Evolutionary conservation across 768 basidiomycete genomes (phyloP).

Genomic region (Rhodotorula toruloides): DNA sequence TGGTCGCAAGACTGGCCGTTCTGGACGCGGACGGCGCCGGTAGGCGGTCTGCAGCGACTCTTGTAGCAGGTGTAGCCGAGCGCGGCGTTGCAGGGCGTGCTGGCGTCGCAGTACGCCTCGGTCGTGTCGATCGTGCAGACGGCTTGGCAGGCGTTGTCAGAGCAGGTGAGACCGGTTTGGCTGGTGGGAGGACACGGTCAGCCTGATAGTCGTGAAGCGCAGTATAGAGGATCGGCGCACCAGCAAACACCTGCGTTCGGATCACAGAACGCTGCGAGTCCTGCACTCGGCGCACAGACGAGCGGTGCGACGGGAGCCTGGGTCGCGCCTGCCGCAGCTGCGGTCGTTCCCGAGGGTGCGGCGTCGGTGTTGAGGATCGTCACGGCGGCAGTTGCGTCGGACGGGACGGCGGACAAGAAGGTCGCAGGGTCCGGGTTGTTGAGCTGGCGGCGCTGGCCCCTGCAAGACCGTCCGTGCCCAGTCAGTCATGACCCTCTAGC

Average conservation of each 20-base stretch:
- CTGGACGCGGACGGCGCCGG: slow-evolving; percentile 25
- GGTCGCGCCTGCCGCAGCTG: slow-evolving; percentile 1
- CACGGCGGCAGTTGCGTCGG: not conserved
- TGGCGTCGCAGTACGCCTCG: slow-evolving; percentile 36
- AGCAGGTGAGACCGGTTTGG: slow-evolving; percentile 25
- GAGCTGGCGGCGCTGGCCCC: slow-evolving; percentile 21
- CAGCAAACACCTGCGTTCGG: slow-evolving; percentile 16
- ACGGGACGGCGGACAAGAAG: slow-evolving; percentile 16
- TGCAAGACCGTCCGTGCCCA: not conserved
- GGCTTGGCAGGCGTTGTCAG: slow-evolving; percentile 13
- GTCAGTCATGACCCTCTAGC: too few relatives aligned
- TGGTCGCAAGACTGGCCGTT: slow-evolving; percentile 28
- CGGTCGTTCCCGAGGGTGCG: slow-evolving; percentile 8
- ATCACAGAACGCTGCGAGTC: slow-evolving; percentile 17
- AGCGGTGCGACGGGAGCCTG: slow-evolving; percentile 1
- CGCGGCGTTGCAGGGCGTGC: slow-evolving; percentile 14
- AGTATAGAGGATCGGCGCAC: not conserved
- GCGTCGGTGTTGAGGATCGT: slow-evolving; percentile 29
- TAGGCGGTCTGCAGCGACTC: slow-evolving; percentile 31
- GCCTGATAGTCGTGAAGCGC: not conserved
- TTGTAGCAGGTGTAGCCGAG: slow-evolving; percentile 33
- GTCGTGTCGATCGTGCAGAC: slow-evolving; percentile 29
- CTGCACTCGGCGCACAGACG: not conserved
- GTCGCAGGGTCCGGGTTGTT: not conserved
- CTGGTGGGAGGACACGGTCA: not conserved